These are phyloP conservation scores for Massospora cicadina DNA, from an alignment of 371 early-diverging fungal genomes.

Conservation along the genomic window DNA sequence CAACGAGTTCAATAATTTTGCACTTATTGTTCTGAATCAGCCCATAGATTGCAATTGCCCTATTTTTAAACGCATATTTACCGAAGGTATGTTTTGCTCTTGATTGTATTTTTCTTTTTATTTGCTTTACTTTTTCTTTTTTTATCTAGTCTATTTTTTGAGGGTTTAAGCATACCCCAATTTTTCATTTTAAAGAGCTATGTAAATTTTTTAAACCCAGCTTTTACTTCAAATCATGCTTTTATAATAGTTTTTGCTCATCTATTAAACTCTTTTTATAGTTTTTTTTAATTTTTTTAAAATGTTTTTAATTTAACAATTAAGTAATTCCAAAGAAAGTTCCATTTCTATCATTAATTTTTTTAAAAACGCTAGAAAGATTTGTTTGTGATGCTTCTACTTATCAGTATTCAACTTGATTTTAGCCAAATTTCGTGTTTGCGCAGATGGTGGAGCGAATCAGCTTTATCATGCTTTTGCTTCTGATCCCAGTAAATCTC, in stretches of 20 bases:
- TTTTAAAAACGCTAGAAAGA: not conserved
- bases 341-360: not conserved
- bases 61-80: not conserved
- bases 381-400: not conserved
- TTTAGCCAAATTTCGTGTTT: conserved; percentile 41
- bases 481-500: conserved; percentile 1
- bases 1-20: not conserved
- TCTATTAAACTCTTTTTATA: not conserved
- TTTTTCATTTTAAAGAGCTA: not conserved
- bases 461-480: conserved; percentile 38
- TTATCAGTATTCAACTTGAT: not conserved
- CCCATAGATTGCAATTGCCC: not conserved
- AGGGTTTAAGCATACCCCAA: not conserved
- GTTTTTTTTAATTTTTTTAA: not conserved
- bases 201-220: not conserved
- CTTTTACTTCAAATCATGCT: not conserved
- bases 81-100: not conserved
- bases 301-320: not conserved
- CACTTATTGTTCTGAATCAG: not conserved
- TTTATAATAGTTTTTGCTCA: not conserved
- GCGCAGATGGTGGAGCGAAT: conserved; percentile 87
- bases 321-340: not conserved
- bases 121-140: not conserved
- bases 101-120: not conserved
- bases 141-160: not conserved